phyloP scores from a whole-genome alignment of 2,329 filamentous ascomycete genomes.

The Grosmannia serpens region DNA sequence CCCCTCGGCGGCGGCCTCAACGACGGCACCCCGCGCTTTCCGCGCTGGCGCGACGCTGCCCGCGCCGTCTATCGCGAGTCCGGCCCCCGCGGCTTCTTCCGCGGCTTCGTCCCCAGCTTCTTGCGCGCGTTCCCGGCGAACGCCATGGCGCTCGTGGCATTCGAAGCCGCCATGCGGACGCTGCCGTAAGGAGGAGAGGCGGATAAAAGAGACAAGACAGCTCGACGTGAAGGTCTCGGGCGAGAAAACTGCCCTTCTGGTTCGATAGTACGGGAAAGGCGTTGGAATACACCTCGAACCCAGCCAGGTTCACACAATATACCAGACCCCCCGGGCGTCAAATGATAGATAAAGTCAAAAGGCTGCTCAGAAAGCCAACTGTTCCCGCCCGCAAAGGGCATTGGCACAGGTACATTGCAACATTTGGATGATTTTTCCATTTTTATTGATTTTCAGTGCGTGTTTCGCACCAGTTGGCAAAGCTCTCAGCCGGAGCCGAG shows the following conservation, averaged over 20 bases:
- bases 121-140: constrained; percentile 91
- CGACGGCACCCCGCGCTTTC: constrained; percentile 58
- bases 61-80: constrained; percentile 61
- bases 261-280: no score
- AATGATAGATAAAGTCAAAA: background rate
- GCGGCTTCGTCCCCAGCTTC: constrained; percentile 90
- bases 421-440: background rate
- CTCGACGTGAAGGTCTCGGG: no score
- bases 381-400: background rate
- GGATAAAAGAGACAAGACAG: no score
- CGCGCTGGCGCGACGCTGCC: constrained; percentile 70
- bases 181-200: constrained; percentile 28
- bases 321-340: background rate
- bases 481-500: background rate
- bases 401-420: background rate
- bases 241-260: no score
- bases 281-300: no score
- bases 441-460: background rate
- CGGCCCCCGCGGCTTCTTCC: constrained; percentile 76
- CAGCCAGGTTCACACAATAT: no score
- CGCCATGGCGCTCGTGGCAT: constrained; percentile 83
- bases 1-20: constrained; percentile 59
- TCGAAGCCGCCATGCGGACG: constrained; percentile 78
- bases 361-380: background rate
- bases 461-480: background rate